Conservation (phyloP, 2,329 filamentous ascomycete species). For the Penicillium sp. region DNA sequence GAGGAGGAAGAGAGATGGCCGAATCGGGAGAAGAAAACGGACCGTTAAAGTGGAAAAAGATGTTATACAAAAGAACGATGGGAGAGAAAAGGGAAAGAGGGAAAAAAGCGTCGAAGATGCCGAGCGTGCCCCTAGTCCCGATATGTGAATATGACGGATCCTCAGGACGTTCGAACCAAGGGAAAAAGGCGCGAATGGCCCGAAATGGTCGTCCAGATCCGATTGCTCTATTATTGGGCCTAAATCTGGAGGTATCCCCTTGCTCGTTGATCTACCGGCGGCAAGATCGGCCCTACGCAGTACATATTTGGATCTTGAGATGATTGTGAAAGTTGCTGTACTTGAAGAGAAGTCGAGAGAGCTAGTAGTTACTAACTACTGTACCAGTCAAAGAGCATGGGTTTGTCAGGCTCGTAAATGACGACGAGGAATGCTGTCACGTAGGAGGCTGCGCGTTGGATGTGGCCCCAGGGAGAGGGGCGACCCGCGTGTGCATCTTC, state of each 20-base stretch:
- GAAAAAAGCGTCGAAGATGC: constrained; percentile 33
- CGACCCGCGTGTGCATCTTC: constrained; percentile 2
- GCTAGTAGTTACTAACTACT: no score
- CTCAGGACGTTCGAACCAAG: constrained; percentile 27
- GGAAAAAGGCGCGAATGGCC: constrained; percentile 20
- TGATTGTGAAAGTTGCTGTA: no score
- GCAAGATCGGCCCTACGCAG: constrained; percentile 1
- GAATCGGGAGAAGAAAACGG: not conserved
- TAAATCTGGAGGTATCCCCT: not conserved
- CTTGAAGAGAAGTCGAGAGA: no score
- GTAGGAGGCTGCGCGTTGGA: constrained; percentile 9
- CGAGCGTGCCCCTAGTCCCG: constrained; percentile 38
- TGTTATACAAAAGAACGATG: not conserved
- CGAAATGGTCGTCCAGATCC: constrained; percentile 9
- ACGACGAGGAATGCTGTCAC: constrained; percentile 20
- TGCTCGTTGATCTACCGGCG: constrained; percentile 6
- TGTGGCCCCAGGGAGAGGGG: constrained; percentile 1
- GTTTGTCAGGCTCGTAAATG: not conserved
- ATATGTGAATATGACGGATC: constrained; percentile 43
- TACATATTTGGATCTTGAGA: not conserved
- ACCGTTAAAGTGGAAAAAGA: not conserved
- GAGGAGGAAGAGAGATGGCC: constrained; percentile 7
- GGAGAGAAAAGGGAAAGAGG: constrained; percentile 20
- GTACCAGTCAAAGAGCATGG: not conserved
- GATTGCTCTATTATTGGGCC: constrained; percentile 6